Evolutionary conservation across 1,284 basidiomycete genomes (phyloP), one percentile per base, ranked within the genome.

Genomic region (Ustilago vetiveriae): DNA sequence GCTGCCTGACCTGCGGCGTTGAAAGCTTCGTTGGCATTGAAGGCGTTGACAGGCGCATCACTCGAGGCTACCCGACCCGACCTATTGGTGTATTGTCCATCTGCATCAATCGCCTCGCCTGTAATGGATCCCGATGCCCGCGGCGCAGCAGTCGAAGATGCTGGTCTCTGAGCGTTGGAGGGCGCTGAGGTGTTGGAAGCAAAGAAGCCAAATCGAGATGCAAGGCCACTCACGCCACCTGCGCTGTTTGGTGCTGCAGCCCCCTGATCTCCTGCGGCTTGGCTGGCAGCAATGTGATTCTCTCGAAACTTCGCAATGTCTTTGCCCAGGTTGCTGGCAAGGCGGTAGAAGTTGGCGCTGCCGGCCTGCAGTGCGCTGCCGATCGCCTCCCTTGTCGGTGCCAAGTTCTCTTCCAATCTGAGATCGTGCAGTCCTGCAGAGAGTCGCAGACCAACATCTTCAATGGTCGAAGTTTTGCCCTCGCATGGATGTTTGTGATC

Each of bases 401-500:
- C 77, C 30, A 81, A 54, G 22, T 81, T 78, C 62, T 80, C 78
- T 41, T 82, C 79, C 5, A 82, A 59, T 16, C 70, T 57, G 47
- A 81, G 47, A 32, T 82, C 80, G 37, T 80, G 75, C 14, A 82
- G 38, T 0, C 79, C 79, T 7, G 72, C 75, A 21, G 75, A 71
- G 13, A 82, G 51, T 4, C 80, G 60, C 36, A 82, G 48, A 1
- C 75, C 72, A 6, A 79, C 78, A 47, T 82, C 80, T 42, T 80
- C 77, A 16, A 82, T 54, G 0, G 76, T 60, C 3, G 78, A 74
- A 8, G 73, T 74, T 50, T 75, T 79, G 32, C 78, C 80, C 16
- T 74, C 69, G 55, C 76, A 82, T 2, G 80, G 80, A 38, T 82
- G 80, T 45, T 74, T 72, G 52, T 74, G 59, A 21, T 75, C 71